Evolutionary conservation across 2,329 filamentous ascomycete species (phyloP).

Genomic region (Colletotrichum simmondsii): DNA sequence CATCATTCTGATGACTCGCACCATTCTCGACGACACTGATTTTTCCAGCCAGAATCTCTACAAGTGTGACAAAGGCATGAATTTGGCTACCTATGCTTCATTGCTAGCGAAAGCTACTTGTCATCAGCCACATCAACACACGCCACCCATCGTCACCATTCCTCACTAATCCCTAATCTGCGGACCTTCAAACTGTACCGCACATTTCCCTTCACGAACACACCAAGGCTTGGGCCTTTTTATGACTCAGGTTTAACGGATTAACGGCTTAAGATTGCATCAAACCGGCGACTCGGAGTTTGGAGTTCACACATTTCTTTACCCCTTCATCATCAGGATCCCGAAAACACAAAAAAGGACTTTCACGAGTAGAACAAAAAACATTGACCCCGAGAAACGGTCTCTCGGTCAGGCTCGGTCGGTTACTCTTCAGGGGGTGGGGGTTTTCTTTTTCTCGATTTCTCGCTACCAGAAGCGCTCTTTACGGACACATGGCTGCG

Average conservation of each 20-base stretch:
- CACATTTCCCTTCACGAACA: slow-evolving; percentile 23
- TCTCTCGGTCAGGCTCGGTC: slow-evolving; percentile 24
- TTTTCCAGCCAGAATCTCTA: neutral
- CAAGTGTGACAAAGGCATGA: neutral
- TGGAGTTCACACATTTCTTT: slow-evolving; percentile 31
- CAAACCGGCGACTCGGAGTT: slow-evolving; percentile 34
- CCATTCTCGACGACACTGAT: slow-evolving; percentile 23
- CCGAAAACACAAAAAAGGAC: slow-evolving; percentile 17
- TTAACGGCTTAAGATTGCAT: slow-evolving; percentile 36
- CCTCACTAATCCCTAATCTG: slow-evolving; percentile 18
- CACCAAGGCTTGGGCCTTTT: slow-evolving; percentile 24
- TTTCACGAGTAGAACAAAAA: slow-evolving; percentile 24
- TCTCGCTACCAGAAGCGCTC: neutral
- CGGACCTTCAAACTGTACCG: neutral
- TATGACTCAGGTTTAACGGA: slow-evolving; percentile 30
- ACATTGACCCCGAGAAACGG: slow-evolving; percentile 13
- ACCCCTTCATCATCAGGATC: slow-evolving; percentile 15
- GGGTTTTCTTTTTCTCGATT: neutral
- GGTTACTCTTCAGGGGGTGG: slow-evolving; percentile 6
- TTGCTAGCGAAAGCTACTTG: neutral
- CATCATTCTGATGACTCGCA: slow-evolving; percentile 13
- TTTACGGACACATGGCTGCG: neutral
- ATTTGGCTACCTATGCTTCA: neutral
- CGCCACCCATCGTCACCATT: neutral
- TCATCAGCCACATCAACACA: neutral